Conservation (phyloP, 345 rosid genomes). For the Brassica carinata region DNA sequence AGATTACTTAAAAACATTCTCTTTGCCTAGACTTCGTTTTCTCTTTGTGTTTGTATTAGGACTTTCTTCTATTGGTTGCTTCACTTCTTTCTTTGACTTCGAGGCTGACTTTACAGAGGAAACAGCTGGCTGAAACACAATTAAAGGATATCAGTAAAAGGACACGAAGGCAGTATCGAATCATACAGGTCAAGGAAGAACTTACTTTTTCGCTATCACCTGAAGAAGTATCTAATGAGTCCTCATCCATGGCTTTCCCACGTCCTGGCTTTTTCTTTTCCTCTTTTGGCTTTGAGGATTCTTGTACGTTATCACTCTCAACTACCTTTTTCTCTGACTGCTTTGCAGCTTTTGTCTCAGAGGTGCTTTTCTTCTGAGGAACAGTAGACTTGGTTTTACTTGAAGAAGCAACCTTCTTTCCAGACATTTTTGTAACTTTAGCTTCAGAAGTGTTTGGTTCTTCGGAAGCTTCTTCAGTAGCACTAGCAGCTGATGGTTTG, state of each 20-base stretch:
- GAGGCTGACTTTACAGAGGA: constrained; percentile 57
- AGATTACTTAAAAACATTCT: constrained; percentile 43
- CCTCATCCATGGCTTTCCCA: constrained; percentile 52
- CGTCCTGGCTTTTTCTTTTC: constrained; percentile 56
- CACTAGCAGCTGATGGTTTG: constrained; percentile 44
- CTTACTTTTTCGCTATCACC: constrained; percentile 61
- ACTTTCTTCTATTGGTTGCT: constrained; percentile 52
- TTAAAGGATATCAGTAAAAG: constrained; percentile 15
- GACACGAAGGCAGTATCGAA: background rate
- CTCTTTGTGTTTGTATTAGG: constrained; percentile 63
- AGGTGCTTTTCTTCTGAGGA: constrained; percentile 35
- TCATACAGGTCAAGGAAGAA: constrained; percentile 7
- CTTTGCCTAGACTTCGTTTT: constrained; percentile 57
- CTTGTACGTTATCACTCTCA: constrained; percentile 51
- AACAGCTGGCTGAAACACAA: constrained; percentile 49
- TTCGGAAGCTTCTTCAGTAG: constrained; percentile 51
- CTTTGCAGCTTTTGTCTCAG: constrained; percentile 53
- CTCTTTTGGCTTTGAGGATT: constrained; percentile 48
- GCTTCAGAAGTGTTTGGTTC: constrained; percentile 56
- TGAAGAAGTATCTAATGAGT: constrained; percentile 43
- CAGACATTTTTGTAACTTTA: constrained; percentile 46
- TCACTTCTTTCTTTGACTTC: constrained; percentile 53
- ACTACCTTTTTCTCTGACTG: constrained; percentile 56
- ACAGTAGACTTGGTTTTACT: constrained; percentile 44
- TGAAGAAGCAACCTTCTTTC: constrained; percentile 49